Percentiles rank a stretch among this genome's conserved stretches.
Evolutionary conservation across 75 land plant genomes (phyloP).

Genomic region (Gnetum montanum): DNA sequence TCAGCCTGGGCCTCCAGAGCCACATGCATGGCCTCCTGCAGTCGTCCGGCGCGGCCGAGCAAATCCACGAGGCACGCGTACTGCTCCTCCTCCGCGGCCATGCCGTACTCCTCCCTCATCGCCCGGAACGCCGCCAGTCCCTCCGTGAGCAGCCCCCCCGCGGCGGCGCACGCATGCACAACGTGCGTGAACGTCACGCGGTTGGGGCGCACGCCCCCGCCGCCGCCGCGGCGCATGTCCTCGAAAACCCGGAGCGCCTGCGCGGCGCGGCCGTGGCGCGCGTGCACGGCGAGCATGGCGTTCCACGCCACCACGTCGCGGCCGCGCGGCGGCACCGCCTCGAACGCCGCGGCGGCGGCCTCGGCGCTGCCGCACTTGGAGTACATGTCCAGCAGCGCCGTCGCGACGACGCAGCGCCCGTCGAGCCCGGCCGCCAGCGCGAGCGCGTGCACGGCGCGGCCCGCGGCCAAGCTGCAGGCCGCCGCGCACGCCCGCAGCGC

Average conservation of each 20-base stretch:
- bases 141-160: too few species aligned
- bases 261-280: neutral
- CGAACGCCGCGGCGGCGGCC: conserved; percentile 3
- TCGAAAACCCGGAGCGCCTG: conserved; percentile 6
- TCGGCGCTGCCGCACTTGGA: conserved; percentile 10
- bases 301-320: conserved; percentile 10
- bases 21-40: too few species aligned
- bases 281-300: conserved; percentile 11
- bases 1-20: too few species aligned
- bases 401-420: neutral
- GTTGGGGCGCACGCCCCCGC: conserved; percentile 1
- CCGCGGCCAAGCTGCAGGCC: conserved; percentile 1
- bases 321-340: neutral
- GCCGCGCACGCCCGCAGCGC: conserved; percentile 6
- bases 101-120: too few species aligned
- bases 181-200: conserved; percentile 1
- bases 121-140: too few species aligned
- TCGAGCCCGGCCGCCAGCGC: conserved; percentile 6
- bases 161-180: conserved; percentile 10
- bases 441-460: conserved; percentile 6
- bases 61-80: too few species aligned
- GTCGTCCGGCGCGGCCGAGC: too few species aligned
- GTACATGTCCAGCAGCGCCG: conserved; percentile 10
- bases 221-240: neutral
- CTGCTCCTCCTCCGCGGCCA: too few species aligned